phyloP scores from a whole-genome alignment of 1,139 yeast species.

The Geotrichum candidum region DNA sequence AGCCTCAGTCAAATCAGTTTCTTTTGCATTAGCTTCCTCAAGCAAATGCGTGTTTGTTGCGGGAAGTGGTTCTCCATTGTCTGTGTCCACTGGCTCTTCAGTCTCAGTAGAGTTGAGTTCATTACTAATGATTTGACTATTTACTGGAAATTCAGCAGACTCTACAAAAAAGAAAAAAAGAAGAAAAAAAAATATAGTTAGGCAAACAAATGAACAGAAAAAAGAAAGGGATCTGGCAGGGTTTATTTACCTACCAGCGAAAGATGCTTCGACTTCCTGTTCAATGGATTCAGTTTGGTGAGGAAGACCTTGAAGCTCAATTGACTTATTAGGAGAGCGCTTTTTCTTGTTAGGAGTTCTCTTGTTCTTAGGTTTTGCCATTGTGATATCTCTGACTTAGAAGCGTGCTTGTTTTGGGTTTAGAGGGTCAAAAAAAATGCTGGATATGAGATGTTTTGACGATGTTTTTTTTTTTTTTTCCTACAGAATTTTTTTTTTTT shows the following conservation, averaged over 20 bases:
- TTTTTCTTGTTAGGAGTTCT: background rate
- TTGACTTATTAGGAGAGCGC: background rate
- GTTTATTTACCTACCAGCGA: background rate
- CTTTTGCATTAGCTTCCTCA: background rate
- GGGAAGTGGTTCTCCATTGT: background rate
- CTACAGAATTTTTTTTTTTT: background rate
- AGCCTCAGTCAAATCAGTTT: background rate
- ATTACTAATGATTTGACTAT: background rate
- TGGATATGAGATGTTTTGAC: background rate
- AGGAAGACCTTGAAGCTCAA: slow-evolving; percentile 6
- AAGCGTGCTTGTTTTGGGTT: background rate
- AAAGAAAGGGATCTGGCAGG: background rate
- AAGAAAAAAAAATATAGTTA: background rate
- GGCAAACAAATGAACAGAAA: background rate
- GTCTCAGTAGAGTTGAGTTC: background rate
- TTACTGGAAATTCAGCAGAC: background rate
- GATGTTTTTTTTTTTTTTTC: background rate
- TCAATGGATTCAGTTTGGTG: background rate
- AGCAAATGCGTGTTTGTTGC: background rate
- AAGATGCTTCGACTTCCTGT: background rate
- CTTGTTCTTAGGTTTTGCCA: background rate
- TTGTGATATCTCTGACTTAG: background rate
- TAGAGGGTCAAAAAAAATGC: background rate
- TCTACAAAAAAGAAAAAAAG: background rate
- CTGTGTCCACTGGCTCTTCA: background rate